Base-by-base conservation (phyloP, 805 yeast genomes). In the Nakazawaea anatomiae region DNA sequence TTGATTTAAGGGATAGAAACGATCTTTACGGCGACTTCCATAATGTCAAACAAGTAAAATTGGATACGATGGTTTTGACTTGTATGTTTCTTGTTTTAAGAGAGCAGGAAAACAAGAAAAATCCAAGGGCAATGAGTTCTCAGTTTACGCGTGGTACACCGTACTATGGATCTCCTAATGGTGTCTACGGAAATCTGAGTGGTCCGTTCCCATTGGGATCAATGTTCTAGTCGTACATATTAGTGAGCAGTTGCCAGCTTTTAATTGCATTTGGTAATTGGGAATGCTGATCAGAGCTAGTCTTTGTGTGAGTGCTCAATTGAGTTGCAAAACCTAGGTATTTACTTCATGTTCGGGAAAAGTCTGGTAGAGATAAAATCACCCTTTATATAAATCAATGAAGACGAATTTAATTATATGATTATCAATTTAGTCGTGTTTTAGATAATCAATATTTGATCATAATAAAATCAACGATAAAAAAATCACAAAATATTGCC, bases 51-150 rank as follows among this genome's bases (percentile, higher is more conserved):
- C 47, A 38, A 12, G 56, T 55, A 10, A 53, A 47, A 12, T 12
- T 38, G n/a, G 58, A 55, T 44, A 43, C 56, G 2, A 39, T 48
- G 54, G 54, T 55, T 14, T 12, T 55, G 11, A 41, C 51, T 9
- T 44, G 52, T 32, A 54, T 55, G 56, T 18, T 51, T 35, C 32
- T 55, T 11, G 56, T 49, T 2, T 44, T 55, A 30, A 47, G 55
- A n/a, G 58, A 55, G 40, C 56, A 54, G 27, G 58, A 55, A 29
- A 39, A 36, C 30, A 53, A 50, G 47, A 55, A 54, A 44, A 50
- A 53, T 34, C 52, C 53, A 9, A 44, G 52, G n/a, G 25, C 45
- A 6, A n/a, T 43, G 14, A 38, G 18, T 36, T 12, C 50, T 2
- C 46, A 38, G 29, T 39, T 51, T 18, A 28, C 47, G 6, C 28